phyloP scores from a whole-genome alignment of 306 rosid species.

The Delonix regia region DNA sequence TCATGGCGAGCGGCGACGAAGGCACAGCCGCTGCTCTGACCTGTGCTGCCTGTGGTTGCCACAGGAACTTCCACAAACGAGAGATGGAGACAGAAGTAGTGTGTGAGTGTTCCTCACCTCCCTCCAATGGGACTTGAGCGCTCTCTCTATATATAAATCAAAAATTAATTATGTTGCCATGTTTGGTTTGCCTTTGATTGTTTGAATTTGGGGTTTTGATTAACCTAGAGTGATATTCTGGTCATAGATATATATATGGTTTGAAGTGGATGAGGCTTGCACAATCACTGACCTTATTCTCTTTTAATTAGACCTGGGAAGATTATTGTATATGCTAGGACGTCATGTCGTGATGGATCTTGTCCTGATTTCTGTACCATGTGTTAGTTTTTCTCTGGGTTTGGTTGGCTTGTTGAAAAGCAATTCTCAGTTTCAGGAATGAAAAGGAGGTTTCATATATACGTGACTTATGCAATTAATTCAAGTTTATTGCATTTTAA shows the following conservation, averaged over 20 bases:
- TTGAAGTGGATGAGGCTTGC: not conserved
- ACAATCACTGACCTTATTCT: conserved; percentile 7
- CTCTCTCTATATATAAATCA: not conserved
- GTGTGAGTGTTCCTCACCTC: conserved; percentile 55
- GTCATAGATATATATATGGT: not conserved
- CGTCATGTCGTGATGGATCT: not conserved
- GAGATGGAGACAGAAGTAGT: conserved; percentile 54
- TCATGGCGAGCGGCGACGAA: conserved; percentile 82
- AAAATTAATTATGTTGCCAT: conserved; percentile 25
- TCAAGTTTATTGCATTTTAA: not conserved
- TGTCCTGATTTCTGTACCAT: not conserved
- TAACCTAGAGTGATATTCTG: not conserved
- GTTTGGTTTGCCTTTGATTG: conserved; percentile 29
- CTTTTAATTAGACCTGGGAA: not conserved
- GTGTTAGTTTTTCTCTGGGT: conserved; percentile 29
- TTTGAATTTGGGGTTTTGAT: conserved; percentile 21
- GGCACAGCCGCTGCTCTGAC: conserved; percentile 66
- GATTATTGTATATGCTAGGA: not conserved
- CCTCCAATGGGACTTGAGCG: conserved; percentile 46
- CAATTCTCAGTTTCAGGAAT: conserved; percentile 18
- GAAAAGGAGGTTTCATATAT: conserved; percentile 8
- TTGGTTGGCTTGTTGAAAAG: conserved; percentile 29
- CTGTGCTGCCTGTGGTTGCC: conserved; percentile 96
- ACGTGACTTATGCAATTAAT: not conserved
- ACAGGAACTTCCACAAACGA: conserved; percentile 81